Percentiles rank a stretch among this genome's conserved stretches.
Conservation (phyloP, 2,329 filamentous ascomycete species). For the Verticillium nubilum region DNA sequence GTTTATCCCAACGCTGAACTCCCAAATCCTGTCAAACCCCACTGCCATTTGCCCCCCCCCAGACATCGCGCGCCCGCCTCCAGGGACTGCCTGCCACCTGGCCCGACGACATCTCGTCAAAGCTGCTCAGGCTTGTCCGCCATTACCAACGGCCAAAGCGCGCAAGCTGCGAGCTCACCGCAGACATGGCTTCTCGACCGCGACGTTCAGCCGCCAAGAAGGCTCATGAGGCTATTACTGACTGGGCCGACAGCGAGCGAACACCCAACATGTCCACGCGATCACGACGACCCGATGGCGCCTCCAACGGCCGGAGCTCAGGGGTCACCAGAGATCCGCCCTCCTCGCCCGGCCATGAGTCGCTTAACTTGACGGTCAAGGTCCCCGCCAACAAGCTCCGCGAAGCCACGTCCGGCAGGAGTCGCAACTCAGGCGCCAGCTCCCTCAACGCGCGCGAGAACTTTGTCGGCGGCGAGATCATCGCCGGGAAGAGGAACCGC, state of each 20-base stretch:
- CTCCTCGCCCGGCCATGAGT: conserved; percentile 38
- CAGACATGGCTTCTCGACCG: conserved; percentile 41
- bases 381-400: conserved; percentile 45
- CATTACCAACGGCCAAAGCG: not conserved
- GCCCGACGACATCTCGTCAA: not conserved
- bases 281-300: conserved; percentile 40
- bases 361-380: conserved; percentile 47
- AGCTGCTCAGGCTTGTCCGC: not conserved
- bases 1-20: not conserved
- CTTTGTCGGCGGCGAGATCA: conserved; percentile 40
- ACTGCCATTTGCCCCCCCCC: not conserved
- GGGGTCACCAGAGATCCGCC: conserved; percentile 36
- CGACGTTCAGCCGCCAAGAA: conserved; percentile 37
- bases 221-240: conserved; percentile 37
- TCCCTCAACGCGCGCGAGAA: conserved; percentile 25
- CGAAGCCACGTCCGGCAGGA: conserved; percentile 38
- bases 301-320: conserved; percentile 16
- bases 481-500: conserved; percentile 46
- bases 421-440: conserved; percentile 22
- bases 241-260: conserved; percentile 42
- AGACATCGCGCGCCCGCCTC: not conserved
- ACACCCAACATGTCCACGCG: conserved; percentile 42
- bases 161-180: conserved; percentile 1
- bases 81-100: not conserved
- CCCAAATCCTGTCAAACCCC: not conserved